Evolutionary conservation across 202 grass and related monocot genomes (phyloP), one percentile per base, ranked within the genome.

Genomic region (Digitaria exilis): DNA sequence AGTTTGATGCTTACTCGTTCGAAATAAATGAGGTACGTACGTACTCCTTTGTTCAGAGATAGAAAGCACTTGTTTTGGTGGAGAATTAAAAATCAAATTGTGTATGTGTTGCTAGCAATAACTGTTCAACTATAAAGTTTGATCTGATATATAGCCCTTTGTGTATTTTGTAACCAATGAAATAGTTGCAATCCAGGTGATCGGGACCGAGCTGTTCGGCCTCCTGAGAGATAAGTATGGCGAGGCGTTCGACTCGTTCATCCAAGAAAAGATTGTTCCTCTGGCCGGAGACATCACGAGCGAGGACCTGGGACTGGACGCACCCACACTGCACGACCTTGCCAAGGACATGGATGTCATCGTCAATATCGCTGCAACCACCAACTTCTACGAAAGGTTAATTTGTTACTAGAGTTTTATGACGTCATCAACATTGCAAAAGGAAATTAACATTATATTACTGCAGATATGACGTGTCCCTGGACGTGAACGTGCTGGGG

Each of bases 401-500:
- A n/a, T n/a, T n/a, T n/a, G n/a, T n/a, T n/a, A n/a, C n/a, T n/a
- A n/a, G n/a, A n/a, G n/a, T n/a, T n/a, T n/a, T n/a, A n/a, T n/a
- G n/a, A n/a, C n/a, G n/a, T n/a, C n/a, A n/a, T n/a, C n/a, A n/a
- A n/a, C 32, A 34, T 34, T 34, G 32, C 32, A 34, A 34, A 34
- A 34, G 32, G 32, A 34, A 34, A 34, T 34, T 34, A 34, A 34
- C 32, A 34, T 34, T 34, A 4, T 34, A n/a, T n/a, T n/a, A n/a
- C 2, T 43, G 62, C 76, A 94, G 92, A 50, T 96, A 93, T 41
- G 93, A 93, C 60, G 86, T 91, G 0, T 82, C 93, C 21, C 21
- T 96, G 80, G 80, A 85, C 69, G 80, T 91, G 50, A 96, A 96
- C 72, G 89, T 90, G n/a, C 14, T 93, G 77, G 93, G 93, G 39